These are phyloP conservation scores for Thielaviopsis euricoi DNA, from an alignment of 2,329 filamentous ascomycete genomes.

Conservation along the genomic window DNA sequence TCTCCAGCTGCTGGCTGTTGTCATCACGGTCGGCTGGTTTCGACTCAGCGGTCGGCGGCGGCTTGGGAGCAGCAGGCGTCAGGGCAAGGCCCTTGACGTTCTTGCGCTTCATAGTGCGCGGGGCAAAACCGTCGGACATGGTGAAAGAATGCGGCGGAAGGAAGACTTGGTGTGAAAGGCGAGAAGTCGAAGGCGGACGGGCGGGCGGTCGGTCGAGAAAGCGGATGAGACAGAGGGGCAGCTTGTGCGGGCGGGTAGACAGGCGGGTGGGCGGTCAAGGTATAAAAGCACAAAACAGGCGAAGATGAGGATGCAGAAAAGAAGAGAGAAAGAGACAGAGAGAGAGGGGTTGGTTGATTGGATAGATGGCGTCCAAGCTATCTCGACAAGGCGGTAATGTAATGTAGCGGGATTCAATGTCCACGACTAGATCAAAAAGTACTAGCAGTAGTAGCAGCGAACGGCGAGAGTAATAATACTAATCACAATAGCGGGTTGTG, in stretches of 20 bases:
- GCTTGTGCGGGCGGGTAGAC: background rate
- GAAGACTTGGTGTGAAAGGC: background rate
- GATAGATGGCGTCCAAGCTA: background rate
- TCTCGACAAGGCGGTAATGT: background rate
- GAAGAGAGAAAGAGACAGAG: too few relatives aligned
- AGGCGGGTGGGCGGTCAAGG: background rate
- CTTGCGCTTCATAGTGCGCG: constrained; percentile 91
- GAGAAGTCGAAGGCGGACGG: background rate
- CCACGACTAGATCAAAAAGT: background rate
- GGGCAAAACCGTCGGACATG: constrained; percentile 48
- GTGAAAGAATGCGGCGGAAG: constrained; percentile 10
- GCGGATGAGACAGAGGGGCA: background rate
- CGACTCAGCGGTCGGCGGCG: constrained; percentile 54
- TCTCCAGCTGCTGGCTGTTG: constrained; percentile 57
- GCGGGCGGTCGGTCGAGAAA: background rate
- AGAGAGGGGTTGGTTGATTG: background rate
- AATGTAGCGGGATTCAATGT: background rate
- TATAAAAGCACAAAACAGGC: background rate
- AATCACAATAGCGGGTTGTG: background rate
- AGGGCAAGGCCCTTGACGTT: constrained; percentile 93
- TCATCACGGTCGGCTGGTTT: constrained; percentile 46
- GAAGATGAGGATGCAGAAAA: background rate
- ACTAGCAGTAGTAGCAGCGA: background rate
- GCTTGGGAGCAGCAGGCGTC: constrained; percentile 59
- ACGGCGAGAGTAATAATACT: background rate